These are phyloP conservation scores for Backusella macrospora DNA, from an alignment of 192 early-diverging fungal species.

Conservation along the genomic window DNA sequence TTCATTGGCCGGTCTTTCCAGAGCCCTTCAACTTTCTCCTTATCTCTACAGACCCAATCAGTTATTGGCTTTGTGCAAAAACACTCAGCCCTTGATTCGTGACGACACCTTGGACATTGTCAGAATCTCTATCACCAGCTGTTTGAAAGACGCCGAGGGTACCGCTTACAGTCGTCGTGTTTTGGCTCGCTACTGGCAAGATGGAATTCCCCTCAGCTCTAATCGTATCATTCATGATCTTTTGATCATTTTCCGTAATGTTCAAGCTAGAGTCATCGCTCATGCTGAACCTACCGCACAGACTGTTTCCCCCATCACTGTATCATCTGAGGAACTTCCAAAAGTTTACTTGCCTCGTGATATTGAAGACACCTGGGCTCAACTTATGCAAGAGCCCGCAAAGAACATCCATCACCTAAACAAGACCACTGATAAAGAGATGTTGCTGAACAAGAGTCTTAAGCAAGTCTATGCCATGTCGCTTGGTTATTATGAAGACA, in stretches of 20 bases:
- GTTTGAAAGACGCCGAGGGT: conserved; percentile 41
- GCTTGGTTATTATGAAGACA: conserved; percentile 58
- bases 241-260: conserved; percentile 55
- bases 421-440: conserved; percentile 18
- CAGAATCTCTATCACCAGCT: conserved; percentile 40
- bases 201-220: conserved; percentile 51
- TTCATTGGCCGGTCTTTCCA: conserved; percentile 59
- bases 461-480: conserved; percentile 55
- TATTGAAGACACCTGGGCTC: conserved; percentile 46
- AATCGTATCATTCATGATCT: conserved; percentile 57
- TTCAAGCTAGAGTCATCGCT: conserved; percentile 51
- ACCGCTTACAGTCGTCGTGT: conserved; percentile 51
- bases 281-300: conserved; percentile 15
- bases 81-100: conserved; percentile 51
- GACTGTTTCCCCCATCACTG: neutral
- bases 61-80: conserved; percentile 48
- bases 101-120: conserved; percentile 51
- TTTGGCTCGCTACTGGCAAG: conserved; percentile 48
- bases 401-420: conserved; percentile 15
- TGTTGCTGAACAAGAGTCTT: conserved; percentile 47
- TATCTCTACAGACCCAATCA: conserved; percentile 49
- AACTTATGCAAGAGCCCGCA: conserved; percentile 33
- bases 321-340: neutral
- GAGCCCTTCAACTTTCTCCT: conserved; percentile 54
- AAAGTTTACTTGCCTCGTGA: conserved; percentile 20